Evolutionary conservation across 2,329 filamentous ascomycete species (phyloP).

Genomic region (Colletotrichum agaves): DNA sequence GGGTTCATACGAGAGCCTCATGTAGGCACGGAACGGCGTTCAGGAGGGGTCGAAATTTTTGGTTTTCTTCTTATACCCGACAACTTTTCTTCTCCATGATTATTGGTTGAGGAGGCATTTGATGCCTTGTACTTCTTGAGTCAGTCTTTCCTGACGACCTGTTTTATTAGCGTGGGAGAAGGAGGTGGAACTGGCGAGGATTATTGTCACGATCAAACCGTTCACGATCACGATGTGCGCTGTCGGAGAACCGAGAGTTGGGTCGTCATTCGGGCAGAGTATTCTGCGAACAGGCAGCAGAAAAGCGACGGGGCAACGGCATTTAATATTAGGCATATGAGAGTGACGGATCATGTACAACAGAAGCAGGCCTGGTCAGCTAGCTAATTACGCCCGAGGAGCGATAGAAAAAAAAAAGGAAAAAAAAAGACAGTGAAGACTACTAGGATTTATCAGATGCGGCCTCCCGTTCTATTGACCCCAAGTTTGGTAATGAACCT

Average conservation of each 20-base stretch:
- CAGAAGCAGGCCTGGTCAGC: slow-evolving; percentile 36
- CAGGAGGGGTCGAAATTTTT: slow-evolving; percentile 23
- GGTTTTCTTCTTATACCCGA: slow-evolving; percentile 49
- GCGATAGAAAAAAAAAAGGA: slow-evolving; percentile 27
- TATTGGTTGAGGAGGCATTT: slow-evolving; percentile 9
- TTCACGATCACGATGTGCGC: not conserved
- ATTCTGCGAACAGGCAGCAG: not conserved
- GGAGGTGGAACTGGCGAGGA: not conserved
- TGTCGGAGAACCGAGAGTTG: not conserved
- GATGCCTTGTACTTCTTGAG: slow-evolving; percentile 1
- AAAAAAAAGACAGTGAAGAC: no score
- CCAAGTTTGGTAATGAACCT: no score
- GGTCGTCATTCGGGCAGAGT: not conserved
- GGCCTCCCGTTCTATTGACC: not conserved
- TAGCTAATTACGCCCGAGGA: slow-evolving; percentile 34
- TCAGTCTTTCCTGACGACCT: slow-evolving; percentile 16
- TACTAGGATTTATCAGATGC: slow-evolving; percentile 30
- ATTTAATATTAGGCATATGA: slow-evolving; percentile 33
- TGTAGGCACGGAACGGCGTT: slow-evolving; percentile 33
- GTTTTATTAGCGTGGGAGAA: slow-evolving; percentile 37
- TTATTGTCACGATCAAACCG: slow-evolving; percentile 8
- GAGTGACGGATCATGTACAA: slow-evolving; percentile 33
- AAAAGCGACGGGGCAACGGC: slow-evolving; percentile 29
- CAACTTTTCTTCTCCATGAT: slow-evolving; percentile 46
- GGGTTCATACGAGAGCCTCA: slow-evolving; percentile 9